These are phyloP conservation scores for Bipolaris oryzae DNA, from an alignment of 2,329 filamentous ascomycete genomes.

Conservation along the genomic window DNA sequence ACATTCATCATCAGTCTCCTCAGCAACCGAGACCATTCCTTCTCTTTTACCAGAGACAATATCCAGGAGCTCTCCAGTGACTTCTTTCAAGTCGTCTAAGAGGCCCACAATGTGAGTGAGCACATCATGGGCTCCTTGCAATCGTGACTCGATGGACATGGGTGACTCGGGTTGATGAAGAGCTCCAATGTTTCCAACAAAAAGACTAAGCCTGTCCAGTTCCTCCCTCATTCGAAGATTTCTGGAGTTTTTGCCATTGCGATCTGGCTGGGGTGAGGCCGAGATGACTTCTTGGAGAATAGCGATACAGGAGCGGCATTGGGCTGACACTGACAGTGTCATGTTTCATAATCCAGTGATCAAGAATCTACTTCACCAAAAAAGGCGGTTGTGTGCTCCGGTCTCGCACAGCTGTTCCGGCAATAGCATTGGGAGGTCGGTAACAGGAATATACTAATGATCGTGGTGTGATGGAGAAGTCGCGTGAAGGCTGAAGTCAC, in stretches of 20 bases:
- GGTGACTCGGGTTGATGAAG: neutral
- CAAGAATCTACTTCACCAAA: no score
- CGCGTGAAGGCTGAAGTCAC: no score
- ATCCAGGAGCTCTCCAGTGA: neutral
- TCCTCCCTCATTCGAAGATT: neutral
- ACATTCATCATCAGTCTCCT: neutral
- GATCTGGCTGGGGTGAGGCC: neutral
- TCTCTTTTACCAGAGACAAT: neutral
- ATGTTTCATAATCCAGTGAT: neutral
- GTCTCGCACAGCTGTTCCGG: neutral
- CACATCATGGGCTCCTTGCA: neutral
- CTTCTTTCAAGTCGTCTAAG: neutral
- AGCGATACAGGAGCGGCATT: neutral
- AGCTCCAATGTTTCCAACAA: neutral
- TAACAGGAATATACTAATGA: no score
- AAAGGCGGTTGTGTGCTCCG: neutral
- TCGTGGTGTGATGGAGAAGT: no score
- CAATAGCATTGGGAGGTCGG: neutral
- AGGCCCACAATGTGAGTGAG: neutral
- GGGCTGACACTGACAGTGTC: neutral
- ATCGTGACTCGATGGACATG: neutral
- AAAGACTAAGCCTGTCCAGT: neutral
- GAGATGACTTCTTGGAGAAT: neutral
- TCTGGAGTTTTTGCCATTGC: neutral
- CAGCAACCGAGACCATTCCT: neutral